phyloP scores from a whole-genome alignment of 164 flowering plant species.

The Macadamia tetraphylla region DNA sequence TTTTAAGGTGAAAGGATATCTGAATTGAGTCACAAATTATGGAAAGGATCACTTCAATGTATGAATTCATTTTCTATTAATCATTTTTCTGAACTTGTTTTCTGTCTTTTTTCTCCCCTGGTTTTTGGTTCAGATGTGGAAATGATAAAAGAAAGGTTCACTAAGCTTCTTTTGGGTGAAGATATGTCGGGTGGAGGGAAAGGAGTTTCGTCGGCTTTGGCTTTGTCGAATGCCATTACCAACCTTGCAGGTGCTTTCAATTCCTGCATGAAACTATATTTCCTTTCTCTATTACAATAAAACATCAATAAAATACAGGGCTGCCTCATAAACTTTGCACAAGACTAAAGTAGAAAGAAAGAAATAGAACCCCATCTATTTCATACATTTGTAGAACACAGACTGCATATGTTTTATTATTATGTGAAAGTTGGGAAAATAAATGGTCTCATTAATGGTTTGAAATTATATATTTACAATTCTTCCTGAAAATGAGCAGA shows the following conservation, averaged over 20 bases:
- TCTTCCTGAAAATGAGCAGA: neutral
- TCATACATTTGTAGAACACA: neutral
- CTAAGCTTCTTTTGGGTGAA: conserved; percentile 88
- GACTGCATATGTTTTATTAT: no score
- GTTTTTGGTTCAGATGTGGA: conserved; percentile 51
- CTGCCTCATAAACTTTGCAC: no score
- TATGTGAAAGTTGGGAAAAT: neutral
- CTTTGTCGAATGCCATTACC: conserved; percentile 91
- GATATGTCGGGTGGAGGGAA: conserved; percentile 98
- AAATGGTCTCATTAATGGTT: neutral
- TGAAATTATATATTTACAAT: neutral
- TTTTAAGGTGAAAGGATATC: neutral
- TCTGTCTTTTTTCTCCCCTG: conserved; percentile 1
- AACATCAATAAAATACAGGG: neutral
- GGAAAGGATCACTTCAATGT: no score
- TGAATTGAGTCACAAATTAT: neutral
- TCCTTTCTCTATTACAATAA: neutral
- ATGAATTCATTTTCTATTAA: neutral
- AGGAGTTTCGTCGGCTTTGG: conserved; percentile 91
- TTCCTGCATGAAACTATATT: neutral
- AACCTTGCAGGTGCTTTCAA: conserved; percentile 65
- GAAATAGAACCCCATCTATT: neutral
- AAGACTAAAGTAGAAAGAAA: no score
- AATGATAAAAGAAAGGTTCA: conserved; percentile 73
- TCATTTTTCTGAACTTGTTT: neutral